Percentiles rank a stretch among this genome's conserved stretches.
phyloP scores from a whole-genome alignment of 1,139 yeast genomes.

The Candida labiduridarum region DNA sequence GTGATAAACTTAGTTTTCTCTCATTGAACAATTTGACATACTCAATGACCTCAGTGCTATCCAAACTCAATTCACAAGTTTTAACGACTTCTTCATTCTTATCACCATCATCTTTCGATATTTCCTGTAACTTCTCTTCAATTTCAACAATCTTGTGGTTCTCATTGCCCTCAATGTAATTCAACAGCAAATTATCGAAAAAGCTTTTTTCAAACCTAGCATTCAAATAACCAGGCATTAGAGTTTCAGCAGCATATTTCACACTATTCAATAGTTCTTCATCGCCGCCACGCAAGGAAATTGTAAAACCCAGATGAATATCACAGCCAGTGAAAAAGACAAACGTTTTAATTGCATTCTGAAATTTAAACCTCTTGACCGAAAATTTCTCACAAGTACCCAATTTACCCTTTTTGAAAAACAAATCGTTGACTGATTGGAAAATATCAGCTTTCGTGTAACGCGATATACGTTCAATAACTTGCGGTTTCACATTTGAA shows the following conservation, averaged over 20 bases:
- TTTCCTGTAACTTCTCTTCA: conserved; percentile 13
- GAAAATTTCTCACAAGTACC: conserved; percentile 78
- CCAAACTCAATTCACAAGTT: conserved; percentile 21
- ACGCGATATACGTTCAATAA: conserved; percentile 76
- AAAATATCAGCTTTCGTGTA: conserved; percentile 81
- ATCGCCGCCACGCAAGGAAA: conserved; percentile 77
- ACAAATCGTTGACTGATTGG: conserved; percentile 50
- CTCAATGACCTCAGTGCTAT: conserved; percentile 39
- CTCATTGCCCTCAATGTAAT: conserved; percentile 20
- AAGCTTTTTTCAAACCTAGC: conserved; percentile 80
- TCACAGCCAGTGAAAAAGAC: conserved; percentile 80
- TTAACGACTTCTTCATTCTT: conserved; percentile 12
- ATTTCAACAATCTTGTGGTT: conserved; percentile 16
- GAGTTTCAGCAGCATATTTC: conserved; percentile 78
- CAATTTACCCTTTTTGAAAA: conserved; percentile 54
- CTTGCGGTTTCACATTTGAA: conserved; percentile 78
- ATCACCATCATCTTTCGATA: conserved; percentile 8
- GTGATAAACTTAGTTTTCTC: conserved; percentile 69
- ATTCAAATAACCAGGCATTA: conserved; percentile 76
- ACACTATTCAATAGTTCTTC: conserved; percentile 61
- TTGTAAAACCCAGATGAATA: conserved; percentile 75
- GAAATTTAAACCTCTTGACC: conserved; percentile 63
- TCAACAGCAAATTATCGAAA: conserved; percentile 41
- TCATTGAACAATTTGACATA: conserved; percentile 53
- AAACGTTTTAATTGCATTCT: conserved; percentile 65